phyloP scores from a whole-genome alignment of 176 grass and related monocot genomes.

The Oropetium thomaeum region DNA sequence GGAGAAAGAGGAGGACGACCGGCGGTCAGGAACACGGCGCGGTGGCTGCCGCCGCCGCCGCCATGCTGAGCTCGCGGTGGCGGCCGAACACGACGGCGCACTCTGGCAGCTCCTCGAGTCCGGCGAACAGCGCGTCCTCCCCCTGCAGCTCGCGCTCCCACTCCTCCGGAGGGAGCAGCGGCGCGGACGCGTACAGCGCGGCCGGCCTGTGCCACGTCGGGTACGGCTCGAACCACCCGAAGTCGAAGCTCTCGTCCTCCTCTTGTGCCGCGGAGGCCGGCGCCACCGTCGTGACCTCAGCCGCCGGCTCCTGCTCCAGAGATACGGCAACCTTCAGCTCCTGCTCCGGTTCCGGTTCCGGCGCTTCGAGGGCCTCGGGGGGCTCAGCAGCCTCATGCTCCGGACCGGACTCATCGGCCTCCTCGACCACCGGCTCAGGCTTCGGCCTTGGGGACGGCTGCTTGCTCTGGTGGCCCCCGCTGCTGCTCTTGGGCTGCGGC shows the following conservation, averaged over 20 bases:
- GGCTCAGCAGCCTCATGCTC: slow-evolving; percentile 4
- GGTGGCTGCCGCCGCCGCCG: slow-evolving; percentile 35
- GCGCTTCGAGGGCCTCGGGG: not conserved
- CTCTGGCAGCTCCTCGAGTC: slow-evolving; percentile 89
- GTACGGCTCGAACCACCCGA: slow-evolving; percentile 43
- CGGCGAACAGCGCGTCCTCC: slow-evolving; percentile 86
- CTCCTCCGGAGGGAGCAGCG: slow-evolving; percentile 48
- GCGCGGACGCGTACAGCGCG: slow-evolving; percentile 49
- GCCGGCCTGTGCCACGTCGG: slow-evolving; percentile 39
- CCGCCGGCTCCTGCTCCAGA: not conserved
- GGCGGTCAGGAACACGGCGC: slow-evolving; percentile 50
- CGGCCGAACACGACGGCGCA: slow-evolving; percentile 76
- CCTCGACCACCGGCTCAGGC: not conserved
- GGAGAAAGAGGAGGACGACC: not conserved
- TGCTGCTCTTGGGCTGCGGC: slow-evolving; percentile 51
- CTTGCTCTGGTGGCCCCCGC: slow-evolving; percentile 38
- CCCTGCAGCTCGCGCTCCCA: slow-evolving; percentile 51
- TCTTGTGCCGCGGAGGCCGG: slow-evolving; percentile 3
- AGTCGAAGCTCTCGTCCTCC: slow-evolving; percentile 45
- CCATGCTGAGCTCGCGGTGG: slow-evolving; percentile 33
- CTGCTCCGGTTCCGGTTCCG: not conserved
- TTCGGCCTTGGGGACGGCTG: slow-evolving; percentile 21
- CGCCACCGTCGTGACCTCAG: slow-evolving; percentile 4
- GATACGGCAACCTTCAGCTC: not conserved
- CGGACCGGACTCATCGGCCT: slow-evolving; percentile 16